Evolutionary conservation across 345 rosid genomes (phyloP), one percentile per base, ranked within the genome.

Genomic region (Syzygium grande): DNA sequence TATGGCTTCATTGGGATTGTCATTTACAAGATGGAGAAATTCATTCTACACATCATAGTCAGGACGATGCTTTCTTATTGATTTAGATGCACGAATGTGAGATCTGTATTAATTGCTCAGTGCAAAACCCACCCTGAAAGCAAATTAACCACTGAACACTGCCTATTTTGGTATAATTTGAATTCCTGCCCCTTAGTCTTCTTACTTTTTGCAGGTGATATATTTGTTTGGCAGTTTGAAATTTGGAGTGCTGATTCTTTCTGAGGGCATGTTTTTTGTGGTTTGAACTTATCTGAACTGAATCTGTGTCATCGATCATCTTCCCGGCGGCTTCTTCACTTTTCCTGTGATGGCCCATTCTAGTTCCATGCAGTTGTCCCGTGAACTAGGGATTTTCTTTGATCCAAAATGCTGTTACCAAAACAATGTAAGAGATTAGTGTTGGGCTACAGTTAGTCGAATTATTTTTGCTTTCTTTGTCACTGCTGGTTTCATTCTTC

Each of bases 311-410:
- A 10, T 68, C 80, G 4, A 34, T 73, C 49, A 34, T 38, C 51
- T 83, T 54, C n/a, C 77, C 84, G 52, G 91, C 27, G 34, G 43
- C 87, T 89, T 84, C 89, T 58, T 38, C 83, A 53, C 85, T 80
- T 84, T 86, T 85, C 86, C 89, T 87, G 90, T 87, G 55, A 96
- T 96, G 96, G 92, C 92, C 77, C 88, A 89, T 86, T 89, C 91
- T 73, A 91, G 91, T 87, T 92, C 93, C 53, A 51, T 94, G 91
- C 94, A 90, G 89, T 86, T 93, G 88, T 91, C 97, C 63, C 93
- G 86, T 59, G 95, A 95, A 89, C 89, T 91, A 46, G 91, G 91
- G 88, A 63, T 94, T 87, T 91, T 59, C 83, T 89, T 86, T 68
- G 86, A 88, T 87, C 92, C 89, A 41, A 92, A 93, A 87, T 90